Evolutionary conservation across 345 rosid genomes (phyloP).

Genomic region (Eucalyptus tenuipes): DNA sequence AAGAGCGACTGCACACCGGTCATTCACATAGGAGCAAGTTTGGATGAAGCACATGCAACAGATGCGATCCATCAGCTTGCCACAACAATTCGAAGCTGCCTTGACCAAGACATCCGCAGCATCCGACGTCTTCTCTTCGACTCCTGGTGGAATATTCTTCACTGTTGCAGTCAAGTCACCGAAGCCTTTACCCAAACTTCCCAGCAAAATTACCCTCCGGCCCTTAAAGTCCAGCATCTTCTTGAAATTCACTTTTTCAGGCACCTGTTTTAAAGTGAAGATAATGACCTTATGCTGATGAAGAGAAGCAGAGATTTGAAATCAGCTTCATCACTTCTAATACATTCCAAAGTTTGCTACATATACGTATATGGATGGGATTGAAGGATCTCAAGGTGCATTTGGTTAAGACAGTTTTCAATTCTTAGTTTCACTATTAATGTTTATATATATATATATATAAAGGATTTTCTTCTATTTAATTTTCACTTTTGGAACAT

Average conservation of each 20-base stretch:
- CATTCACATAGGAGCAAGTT: constrained; percentile 37
- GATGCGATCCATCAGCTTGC: constrained; percentile 22
- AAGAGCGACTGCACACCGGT: constrained; percentile 44
- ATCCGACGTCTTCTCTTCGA: constrained; percentile 46
- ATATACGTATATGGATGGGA: neutral
- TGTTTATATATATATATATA: neutral
- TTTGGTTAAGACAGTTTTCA: neutral
- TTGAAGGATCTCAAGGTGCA: neutral
- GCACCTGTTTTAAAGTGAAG: constrained; percentile 4
- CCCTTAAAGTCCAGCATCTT: constrained; percentile 13
- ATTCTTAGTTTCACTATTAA: neutral
- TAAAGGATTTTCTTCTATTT: neutral
- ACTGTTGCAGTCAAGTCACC: constrained; percentile 57
- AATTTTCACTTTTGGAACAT: neutral
- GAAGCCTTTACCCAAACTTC: constrained; percentile 50
- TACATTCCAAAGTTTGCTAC: neutral
- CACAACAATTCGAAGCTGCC: constrained; percentile 49
- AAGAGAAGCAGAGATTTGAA: neutral
- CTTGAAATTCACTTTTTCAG: constrained; percentile 8
- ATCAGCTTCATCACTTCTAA: neutral
- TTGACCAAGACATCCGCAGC: constrained; percentile 42
- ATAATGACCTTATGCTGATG: neutral
- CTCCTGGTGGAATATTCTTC: constrained; percentile 52
- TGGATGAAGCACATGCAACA: constrained; percentile 86
- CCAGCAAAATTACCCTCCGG: constrained; percentile 19